phyloP scores from a whole-genome alignment of 495 filamentous ascomycete species.

The Neurospora cerealis region DNA sequence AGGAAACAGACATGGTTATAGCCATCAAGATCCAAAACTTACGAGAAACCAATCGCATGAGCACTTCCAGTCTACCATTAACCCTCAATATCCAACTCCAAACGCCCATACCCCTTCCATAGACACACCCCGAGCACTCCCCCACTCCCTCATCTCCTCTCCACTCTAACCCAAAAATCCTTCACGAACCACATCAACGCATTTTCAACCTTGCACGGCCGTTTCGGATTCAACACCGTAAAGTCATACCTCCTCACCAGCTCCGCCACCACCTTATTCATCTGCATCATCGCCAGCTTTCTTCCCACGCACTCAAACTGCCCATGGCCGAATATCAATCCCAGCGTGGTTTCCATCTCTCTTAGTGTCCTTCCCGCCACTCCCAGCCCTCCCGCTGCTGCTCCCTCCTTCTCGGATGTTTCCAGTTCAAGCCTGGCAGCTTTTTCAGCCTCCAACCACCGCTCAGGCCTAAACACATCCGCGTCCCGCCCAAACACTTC shows the following conservation, averaged over 20 bases:
- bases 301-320: constrained; percentile 32
- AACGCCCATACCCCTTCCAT: not conserved
- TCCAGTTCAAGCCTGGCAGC: not conserved
- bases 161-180: constrained; percentile 16
- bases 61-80: not conserved
- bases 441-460: constrained; percentile 33
- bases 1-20: not conserved
- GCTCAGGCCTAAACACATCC: constrained; percentile 25
- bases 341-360: constrained; percentile 27
- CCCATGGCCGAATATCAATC: constrained; percentile 27
- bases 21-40: not conserved
- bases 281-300: constrained; percentile 27
- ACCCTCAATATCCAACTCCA: not conserved
- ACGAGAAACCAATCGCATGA: not conserved
- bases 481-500: constrained; percentile 16
- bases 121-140: not conserved
- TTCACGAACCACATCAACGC: constrained; percentile 11
- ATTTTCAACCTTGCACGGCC: constrained; percentile 16
- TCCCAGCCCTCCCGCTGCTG: not conserved
- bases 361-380: constrained; percentile 7
- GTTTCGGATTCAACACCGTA: constrained; percentile 9
- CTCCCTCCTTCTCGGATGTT: not conserved
- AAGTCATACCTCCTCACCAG: constrained; percentile 11
- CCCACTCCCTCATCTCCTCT: constrained; percentile 2
- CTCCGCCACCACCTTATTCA: constrained; percentile 39